Base-by-base conservation (phyloP, 1,284 basidiomycete species). In the Irpex rosettiformis region DNA sequence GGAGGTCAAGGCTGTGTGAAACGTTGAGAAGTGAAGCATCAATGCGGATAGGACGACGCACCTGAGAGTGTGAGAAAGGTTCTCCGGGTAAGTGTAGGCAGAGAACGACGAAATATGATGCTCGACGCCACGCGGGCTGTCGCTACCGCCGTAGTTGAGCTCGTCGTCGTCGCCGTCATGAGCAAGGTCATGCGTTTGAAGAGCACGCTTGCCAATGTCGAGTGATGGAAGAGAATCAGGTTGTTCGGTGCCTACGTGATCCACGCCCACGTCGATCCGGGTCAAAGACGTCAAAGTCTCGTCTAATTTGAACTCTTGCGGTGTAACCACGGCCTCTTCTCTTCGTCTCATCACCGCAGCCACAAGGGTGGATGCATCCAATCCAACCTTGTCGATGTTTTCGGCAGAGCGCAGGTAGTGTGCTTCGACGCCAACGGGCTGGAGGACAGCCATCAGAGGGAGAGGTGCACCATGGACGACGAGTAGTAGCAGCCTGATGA, bases 21-120 rank as follows among this genome's bases (percentile, higher is more conserved):
- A 37, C 33, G 33, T 16, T 37, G 33, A 16, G 33, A 37, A 37
- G n/a, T 16, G 33, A 37, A 37, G 33, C 33, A 37, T 37, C 10
- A 37, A 37, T 16, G 33, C 33, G 33, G 33, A 37, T 37, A 16
- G 11, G 33, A 16, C 16, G 16, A 37, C 33, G 33, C 16, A 37
- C 33, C 16, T 8, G 16, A 16, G 11, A 37, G 16, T 16, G 33
- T 45, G 43, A 45, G 43, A 22, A n/a, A 18, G 43, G 21, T 22
- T n/a, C 43, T 45, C 43, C 16, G 43, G 3, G 43, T 37, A 51
- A 16, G 55, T 6, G 29, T 56, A 56, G 48, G 49, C 55, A 22
- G 55, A 56, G 47, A 56, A 42, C 10, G 55, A 37, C 28, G 55
- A 37, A 13, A 25, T 24, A 48, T 18, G 21, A 11, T 22, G 45